A percentile compares a stretch with the other conserved stretches of the same genome.
Conservation (phyloP, 768 basidiomycete genomes). For the Mycena sanguinolenta region DNA sequence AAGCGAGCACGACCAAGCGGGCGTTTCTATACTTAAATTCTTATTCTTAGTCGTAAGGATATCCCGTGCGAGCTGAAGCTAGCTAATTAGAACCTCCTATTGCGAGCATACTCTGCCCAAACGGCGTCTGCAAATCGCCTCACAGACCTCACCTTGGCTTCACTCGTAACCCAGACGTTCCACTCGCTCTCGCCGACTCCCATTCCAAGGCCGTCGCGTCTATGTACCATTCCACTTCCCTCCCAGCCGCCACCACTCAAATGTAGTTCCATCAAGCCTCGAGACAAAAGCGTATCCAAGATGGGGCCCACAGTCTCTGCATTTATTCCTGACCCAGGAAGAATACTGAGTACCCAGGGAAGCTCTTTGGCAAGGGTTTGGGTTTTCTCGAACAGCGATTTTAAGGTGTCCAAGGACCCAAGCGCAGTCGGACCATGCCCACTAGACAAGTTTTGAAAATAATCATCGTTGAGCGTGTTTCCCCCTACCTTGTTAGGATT, state of each 20-base stretch:
- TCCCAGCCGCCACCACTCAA: constrained; percentile 80
- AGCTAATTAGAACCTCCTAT: too few species aligned
- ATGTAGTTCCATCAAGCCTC: constrained; percentile 78
- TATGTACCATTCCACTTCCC: constrained; percentile 64
- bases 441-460: constrained; percentile 46
- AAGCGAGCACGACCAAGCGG: background rate
- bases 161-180: constrained; percentile 76
- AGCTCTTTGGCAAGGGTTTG: constrained; percentile 53
- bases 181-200: constrained; percentile 71
- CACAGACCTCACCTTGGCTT: constrained; percentile 64
- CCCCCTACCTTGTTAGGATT: constrained; percentile 79
- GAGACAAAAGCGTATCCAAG: constrained; percentile 63
- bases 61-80: too few species aligned
- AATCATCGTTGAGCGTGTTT: background rate
- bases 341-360: constrained; percentile 61
- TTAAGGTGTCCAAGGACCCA: constrained; percentile 57
- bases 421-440: constrained; percentile 64
- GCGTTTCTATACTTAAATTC: too few species aligned
- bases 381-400: constrained; percentile 54
- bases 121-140: constrained; percentile 60
- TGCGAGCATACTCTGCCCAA: constrained; percentile 27
- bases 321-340: constrained; percentile 86
- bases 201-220: constrained; percentile 77
- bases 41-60: too few species aligned
- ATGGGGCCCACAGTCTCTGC: constrained; percentile 63